Percentiles rank a stretch among this genome's conserved stretches.
Conservation (phyloP, 768 basidiomycete species). For the Imleria badia region DNA sequence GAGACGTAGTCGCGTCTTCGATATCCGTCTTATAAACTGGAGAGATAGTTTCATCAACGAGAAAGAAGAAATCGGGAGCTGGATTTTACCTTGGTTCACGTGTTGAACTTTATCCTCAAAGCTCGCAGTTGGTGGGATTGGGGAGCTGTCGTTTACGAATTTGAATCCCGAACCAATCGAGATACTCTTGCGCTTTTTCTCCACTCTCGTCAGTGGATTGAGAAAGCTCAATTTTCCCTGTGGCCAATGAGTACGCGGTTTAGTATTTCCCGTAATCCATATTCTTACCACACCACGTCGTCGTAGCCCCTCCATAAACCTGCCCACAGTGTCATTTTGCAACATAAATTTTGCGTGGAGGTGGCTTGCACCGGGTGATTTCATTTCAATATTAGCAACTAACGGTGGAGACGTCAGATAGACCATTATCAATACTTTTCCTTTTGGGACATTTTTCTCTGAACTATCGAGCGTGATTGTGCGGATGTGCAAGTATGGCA, state of each 20-base stretch:
- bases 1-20: constrained; percentile 16
- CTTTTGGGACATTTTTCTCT: constrained; percentile 16
- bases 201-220: constrained; percentile 13
- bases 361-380: constrained; percentile 14
- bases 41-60: neutral
- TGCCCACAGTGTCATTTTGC: constrained; percentile 29
- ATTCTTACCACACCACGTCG: constrained; percentile 48
- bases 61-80: neutral
- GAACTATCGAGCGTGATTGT: constrained; percentile 27
- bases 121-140: constrained; percentile 21
- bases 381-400: constrained; percentile 34
- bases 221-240: constrained; percentile 33
- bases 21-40: constrained; percentile 30
- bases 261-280: neutral
- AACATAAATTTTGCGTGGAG: constrained; percentile 41
- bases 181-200: constrained; percentile 19
- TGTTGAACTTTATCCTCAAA: constrained; percentile 36
- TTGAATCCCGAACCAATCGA: constrained; percentile 29
- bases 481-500: constrained; percentile 39
- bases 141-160: constrained; percentile 22
- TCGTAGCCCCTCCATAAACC: constrained; percentile 43
- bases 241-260: neutral
- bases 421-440: constrained; percentile 29
- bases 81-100: constrained; percentile 27
- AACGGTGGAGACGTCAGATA: constrained; percentile 38